Conservation (phyloP, 2,329 filamentous ascomycete species). For the Aspergillus awamori region DNA sequence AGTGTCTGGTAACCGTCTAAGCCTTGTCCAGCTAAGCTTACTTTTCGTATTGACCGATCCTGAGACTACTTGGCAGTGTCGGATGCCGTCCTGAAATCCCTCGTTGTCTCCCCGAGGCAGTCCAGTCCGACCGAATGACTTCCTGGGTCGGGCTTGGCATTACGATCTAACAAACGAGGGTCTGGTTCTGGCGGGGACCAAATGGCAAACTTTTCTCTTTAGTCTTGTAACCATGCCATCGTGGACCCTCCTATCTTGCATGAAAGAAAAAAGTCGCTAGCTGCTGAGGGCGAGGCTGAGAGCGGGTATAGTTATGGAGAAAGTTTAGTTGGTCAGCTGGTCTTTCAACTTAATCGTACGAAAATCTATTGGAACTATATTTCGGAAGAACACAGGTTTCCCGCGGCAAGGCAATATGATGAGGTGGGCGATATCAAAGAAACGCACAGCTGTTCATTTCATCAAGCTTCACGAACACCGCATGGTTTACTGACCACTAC, state of each 20-base stretch:
- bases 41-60: background rate
- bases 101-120: background rate
- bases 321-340: background rate
- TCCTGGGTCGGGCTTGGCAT: conserved; percentile 8
- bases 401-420: too few relatives aligned
- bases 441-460: too few relatives aligned
- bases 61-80: background rate
- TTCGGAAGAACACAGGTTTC: too few relatives aligned
- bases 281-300: background rate
- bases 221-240: background rate
- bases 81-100: background rate
- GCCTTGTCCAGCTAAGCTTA: conserved; percentile 1
- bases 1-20: background rate
- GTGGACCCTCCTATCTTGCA: background rate
- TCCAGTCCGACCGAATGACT: background rate
- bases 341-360: background rate
- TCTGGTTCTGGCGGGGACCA: conserved; percentile 7
- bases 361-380: too few relatives aligned
- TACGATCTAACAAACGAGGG: conserved; percentile 7
- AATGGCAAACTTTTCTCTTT: conserved; percentile 3
- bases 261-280: background rate
- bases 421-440: too few relatives aligned
- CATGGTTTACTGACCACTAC: too few relatives aligned
- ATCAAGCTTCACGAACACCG: too few relatives aligned
- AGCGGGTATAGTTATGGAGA: background rate